These are phyloP conservation scores for Penicillium decumbens DNA, from an alignment of 2,329 filamentous ascomycete genomes.

Conservation along the genomic window DNA sequence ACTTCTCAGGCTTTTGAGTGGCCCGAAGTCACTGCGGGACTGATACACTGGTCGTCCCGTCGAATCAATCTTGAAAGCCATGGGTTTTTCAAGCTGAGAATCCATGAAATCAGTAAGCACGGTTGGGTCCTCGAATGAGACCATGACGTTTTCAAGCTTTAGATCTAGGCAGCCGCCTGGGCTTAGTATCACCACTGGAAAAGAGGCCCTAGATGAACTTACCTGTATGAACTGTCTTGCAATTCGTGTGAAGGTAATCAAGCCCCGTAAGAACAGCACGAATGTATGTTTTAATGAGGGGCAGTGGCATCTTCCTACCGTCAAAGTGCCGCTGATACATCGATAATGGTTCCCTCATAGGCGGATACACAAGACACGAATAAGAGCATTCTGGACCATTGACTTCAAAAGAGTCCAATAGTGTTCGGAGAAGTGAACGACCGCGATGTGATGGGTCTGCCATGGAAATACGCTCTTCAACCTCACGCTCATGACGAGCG, in stretches of 20 bases:
- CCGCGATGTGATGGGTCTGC: constrained; percentile 34
- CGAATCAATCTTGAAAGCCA: constrained; percentile 34
- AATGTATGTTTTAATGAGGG: constrained; percentile 36
- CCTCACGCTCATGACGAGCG: constrained; percentile 28
- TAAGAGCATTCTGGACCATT: constrained; percentile 29
- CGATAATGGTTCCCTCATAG: constrained; percentile 39
- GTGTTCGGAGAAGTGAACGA: constrained; percentile 32
- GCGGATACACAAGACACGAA: constrained; percentile 38
- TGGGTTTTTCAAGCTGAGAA: constrained; percentile 29
- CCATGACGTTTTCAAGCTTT: constrained; percentile 45
- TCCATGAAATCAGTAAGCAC: constrained; percentile 33
- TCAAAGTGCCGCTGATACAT: constrained; percentile 33
- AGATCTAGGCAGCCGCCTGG: constrained; percentile 32
- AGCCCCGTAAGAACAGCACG: constrained; percentile 39
- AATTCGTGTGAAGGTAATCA: constrained; percentile 43
- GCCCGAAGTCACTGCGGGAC: constrained; percentile 31
- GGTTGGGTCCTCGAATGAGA: constrained; percentile 31
- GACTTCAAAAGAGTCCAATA: constrained; percentile 35
- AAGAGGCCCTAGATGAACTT: constrained; percentile 13
- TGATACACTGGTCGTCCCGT: constrained; percentile 34
- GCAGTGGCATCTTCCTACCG: constrained; percentile 28
- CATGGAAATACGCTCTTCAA: constrained; percentile 33
- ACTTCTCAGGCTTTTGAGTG: constrained; percentile 25
- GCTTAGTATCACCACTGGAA: constrained; percentile 14
- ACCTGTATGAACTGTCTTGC: constrained; percentile 43